Evolutionary conservation across 164 flowering plant genomes (phyloP).

Genomic region (Magnolia kwangsiensis): DNA sequence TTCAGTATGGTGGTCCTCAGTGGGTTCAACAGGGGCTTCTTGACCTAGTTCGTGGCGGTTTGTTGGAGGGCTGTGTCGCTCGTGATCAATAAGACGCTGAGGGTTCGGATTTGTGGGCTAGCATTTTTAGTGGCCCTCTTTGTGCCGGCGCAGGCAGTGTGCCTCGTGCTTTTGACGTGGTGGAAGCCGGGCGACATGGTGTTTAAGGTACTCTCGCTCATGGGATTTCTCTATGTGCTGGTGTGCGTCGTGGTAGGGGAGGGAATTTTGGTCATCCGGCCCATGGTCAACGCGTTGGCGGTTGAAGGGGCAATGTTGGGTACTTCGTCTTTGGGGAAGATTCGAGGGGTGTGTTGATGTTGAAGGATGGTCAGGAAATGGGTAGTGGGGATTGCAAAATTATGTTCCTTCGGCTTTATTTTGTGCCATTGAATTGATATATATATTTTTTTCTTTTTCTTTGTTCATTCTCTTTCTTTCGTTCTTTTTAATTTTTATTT

Average conservation of each 20-base stretch:
- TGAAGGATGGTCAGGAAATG: neutral
- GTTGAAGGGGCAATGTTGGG: slow-evolving; percentile 16
- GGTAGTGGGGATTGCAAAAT: neutral
- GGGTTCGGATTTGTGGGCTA: slow-evolving; percentile 40
- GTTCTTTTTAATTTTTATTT: too few relatives aligned
- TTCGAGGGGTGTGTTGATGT: neutral
- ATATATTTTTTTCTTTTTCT: too few relatives aligned
- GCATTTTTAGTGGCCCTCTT: slow-evolving; percentile 28
- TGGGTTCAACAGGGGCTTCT: slow-evolving; percentile 34
- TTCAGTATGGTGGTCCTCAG: slow-evolving; percentile 36
- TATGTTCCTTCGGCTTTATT: neutral
- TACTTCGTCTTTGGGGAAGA: neutral
- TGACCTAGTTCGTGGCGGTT: slow-evolving; percentile 36
- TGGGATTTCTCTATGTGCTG: slow-evolving; percentile 28
- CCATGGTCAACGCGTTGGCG: slow-evolving; percentile 48
- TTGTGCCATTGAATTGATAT: neutral
- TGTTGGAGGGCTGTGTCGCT: slow-evolving; percentile 42
- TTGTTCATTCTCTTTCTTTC: too few relatives aligned
- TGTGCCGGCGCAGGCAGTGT: slow-evolving; percentile 32
- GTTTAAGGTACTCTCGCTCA: slow-evolving; percentile 21
- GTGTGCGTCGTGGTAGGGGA: slow-evolving; percentile 44
- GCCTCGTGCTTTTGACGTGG: slow-evolving; percentile 29
- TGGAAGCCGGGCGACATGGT: slow-evolving; percentile 34
- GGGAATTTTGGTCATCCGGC: slow-evolving; percentile 54
- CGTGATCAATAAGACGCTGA: slow-evolving; percentile 61